Percentiles rank a stretch among this genome's conserved stretches.
Evolutionary conservation across 805 yeast species (phyloP).

Genomic region (Candida gorgasii): DNA sequence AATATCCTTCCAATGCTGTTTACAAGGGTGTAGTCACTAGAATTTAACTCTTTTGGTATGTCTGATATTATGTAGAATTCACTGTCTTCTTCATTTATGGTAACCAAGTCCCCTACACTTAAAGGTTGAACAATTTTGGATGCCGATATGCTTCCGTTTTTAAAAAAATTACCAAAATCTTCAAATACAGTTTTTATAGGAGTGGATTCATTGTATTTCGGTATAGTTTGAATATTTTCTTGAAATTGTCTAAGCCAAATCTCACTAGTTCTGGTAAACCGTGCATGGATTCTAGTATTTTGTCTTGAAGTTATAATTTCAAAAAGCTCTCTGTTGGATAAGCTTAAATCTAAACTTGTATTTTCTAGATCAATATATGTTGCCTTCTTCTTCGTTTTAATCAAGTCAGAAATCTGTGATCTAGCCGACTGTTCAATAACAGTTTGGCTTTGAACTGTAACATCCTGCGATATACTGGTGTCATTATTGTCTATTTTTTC

Average conservation of each 20-base stretch:
- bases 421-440: too few relatives aligned
- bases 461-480: too few relatives aligned
- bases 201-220: neutral
- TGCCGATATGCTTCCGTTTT: conserved; percentile 20
- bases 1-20: conserved; percentile 57
- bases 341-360: conserved; percentile 19
- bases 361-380: conserved; percentile 25
- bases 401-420: neutral
- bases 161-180: conserved; percentile 11
- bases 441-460: too few relatives aligned
- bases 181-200: neutral
- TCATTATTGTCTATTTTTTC: too few relatives aligned
- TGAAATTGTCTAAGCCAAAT: conserved; percentile 21
- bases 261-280: conserved; percentile 20
- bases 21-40: conserved; percentile 58
- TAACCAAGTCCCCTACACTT: conserved; percentile 64
- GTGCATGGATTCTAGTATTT: conserved; percentile 19
- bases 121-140: conserved; percentile 23
- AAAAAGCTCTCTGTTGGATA: conserved; percentile 21
- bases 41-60: conserved; percentile 49
- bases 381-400: neutral
- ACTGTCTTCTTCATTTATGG: conserved; percentile 45
- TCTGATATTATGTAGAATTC: conserved; percentile 56
- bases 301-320: conserved; percentile 19
- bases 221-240: neutral